Base-by-base conservation (phyloP, 257 asterid genomes). In the Craterostigma plantagineum region DNA sequence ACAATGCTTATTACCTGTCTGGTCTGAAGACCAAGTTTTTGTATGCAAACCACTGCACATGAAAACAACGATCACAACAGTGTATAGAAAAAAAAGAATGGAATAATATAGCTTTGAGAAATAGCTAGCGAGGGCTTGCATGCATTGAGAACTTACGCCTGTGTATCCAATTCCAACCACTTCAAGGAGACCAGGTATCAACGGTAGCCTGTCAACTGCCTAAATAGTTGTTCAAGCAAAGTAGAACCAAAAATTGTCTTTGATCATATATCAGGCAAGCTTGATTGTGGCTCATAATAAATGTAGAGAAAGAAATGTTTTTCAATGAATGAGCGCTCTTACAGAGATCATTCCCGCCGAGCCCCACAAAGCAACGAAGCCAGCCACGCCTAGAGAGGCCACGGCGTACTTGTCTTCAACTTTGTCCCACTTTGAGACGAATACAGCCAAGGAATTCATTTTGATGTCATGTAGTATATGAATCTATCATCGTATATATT, bases 371-470 rank as follows among this genome's bases (percentile, higher is more conserved):
- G 78, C 87, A 38, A 84, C 50, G 42, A 45, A 63, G 56, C 64
- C 81, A 16, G 93, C 85, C 59, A 68, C 79, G 6, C 58, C 93
- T 33, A 84, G 65, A 53, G 93, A 74, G 61, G 62, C 53, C 50
- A 84, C 92, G 15, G 96, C 96, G 16, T 84, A 84, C 61, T 84
- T 84, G 66, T 84, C 93, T 4, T 84, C 96, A 27, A 80, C 65
- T 66, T 77, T 84, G 33, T 74, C 85, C 96, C 96, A 84, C 96
- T 82, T n/a, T n/a, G n/a, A n/a, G n/a, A n/a, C n/a, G n/a, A n/a
- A n/a, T n/a, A n/a, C n/a, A n/a, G n/a, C n/a, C n/a, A n/a, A n/a
- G n/a, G n/a, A n/a, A n/a, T n/a, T n/a, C n/a, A n/a, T n/a, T n/a
- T n/a, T n/a, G n/a, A n/a, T n/a, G n/a, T n/a, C n/a, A 7, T 40